Evolutionary conservation across 2,329 filamentous ascomycete species (phyloP).

Genomic region (Fusarium irregulare): DNA sequence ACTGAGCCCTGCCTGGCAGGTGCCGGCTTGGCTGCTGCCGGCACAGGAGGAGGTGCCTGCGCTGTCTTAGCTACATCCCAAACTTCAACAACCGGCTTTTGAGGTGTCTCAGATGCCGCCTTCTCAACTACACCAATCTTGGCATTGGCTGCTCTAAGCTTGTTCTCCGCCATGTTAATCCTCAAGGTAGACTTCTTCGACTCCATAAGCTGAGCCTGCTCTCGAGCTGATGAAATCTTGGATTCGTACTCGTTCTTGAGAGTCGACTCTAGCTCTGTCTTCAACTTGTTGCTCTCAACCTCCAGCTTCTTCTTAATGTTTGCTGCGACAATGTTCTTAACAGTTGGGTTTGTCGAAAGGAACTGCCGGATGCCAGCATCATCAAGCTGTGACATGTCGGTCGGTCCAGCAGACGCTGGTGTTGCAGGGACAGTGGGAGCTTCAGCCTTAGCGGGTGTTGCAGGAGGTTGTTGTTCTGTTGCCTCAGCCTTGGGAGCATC

Average conservation of each 20-base stretch:
- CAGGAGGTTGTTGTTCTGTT: constrained; percentile 40
- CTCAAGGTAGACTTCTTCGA: constrained; percentile 80
- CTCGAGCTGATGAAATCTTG: constrained; percentile 65
- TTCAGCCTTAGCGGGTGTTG: constrained; percentile 57
- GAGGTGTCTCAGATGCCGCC: constrained; percentile 85
- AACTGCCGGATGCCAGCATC: constrained; percentile 69
- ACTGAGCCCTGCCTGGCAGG: constrained; percentile 41
- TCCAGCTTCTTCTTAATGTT: constrained; percentile 79
- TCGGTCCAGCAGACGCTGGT: constrained; percentile 48
- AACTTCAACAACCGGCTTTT: constrained; percentile 85
- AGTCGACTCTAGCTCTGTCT: constrained; percentile 61
- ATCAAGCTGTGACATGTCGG: constrained; percentile 61
- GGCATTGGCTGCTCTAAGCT: constrained; percentile 70
- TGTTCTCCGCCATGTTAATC: constrained; percentile 82
- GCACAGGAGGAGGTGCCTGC: constrained; percentile 46
- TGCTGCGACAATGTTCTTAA: constrained; percentile 67
- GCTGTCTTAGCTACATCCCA: constrained; percentile 80
- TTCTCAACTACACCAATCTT: constrained; percentile 84
- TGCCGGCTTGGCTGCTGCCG: constrained; percentile 40
- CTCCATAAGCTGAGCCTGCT: constrained; percentile 76
- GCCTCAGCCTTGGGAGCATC: constrained; percentile 30
- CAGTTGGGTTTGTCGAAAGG: constrained; percentile 65
- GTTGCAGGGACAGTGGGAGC: constrained; percentile 52
- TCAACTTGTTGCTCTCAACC: constrained; percentile 69
- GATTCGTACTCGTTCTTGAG: constrained; percentile 66